Percentiles rank a stretch among this genome's conserved stretches.
Evolutionary conservation across 306 rosid species (phyloP).

Genomic region (Vigna nakashimae): DNA sequence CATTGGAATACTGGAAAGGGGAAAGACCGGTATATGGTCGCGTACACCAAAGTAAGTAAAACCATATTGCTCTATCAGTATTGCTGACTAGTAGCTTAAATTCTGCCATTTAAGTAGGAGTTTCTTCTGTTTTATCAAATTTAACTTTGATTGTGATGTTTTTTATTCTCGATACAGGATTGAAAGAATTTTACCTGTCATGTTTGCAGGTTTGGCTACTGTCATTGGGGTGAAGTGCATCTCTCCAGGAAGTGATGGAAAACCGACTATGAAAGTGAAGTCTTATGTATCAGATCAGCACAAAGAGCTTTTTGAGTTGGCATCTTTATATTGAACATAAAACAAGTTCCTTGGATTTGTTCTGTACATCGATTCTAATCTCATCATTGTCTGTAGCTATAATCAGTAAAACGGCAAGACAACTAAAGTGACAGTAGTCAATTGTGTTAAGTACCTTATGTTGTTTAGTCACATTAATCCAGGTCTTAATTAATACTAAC

Average conservation of each 20-base stretch:
- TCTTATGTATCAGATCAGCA: constrained; percentile 62
- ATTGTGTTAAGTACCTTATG: neutral
- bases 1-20: constrained; percentile 93
- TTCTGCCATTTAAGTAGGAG: neutral
- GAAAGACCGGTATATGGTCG: constrained; percentile 82
- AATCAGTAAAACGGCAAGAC: neutral
- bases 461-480: neutral
- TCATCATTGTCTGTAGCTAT: neutral
- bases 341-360: neutral
- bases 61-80: neutral
- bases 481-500: neutral
- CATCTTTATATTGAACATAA: constrained; percentile 61
- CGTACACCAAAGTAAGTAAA: constrained; percentile 70
- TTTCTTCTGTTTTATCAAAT: neutral
- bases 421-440: neutral
- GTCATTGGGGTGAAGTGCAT: constrained; percentile 82
- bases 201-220: constrained; percentile 74
- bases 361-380: neutral
- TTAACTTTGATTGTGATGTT: constrained; percentile 6
- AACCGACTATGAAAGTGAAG: constrained; percentile 66
- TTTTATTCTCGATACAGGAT: constrained; percentile 22
- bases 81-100: neutral
- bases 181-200: neutral
- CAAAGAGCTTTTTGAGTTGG: constrained; percentile 73
- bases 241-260: constrained; percentile 67